Conservation (phyloP, 768 basidiomycete species). For the Psilocybe cubensis region DNA sequence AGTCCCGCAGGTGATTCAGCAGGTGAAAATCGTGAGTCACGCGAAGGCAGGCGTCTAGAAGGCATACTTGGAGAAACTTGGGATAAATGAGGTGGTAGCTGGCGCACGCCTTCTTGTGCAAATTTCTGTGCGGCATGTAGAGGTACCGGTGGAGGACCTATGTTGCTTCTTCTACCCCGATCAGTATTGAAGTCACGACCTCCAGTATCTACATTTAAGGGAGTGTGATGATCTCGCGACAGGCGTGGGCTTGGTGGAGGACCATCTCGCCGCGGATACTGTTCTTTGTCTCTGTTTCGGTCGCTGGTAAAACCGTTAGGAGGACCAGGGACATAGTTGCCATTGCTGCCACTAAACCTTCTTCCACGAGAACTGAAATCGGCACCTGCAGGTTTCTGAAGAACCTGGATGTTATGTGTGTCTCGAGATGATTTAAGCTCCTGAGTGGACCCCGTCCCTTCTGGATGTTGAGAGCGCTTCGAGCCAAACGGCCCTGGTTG, state of each 20-base stretch:
- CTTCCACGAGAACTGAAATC: slow-evolving; percentile 34
- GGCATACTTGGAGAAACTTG: slow-evolving; percentile 33
- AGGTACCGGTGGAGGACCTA: slow-evolving; percentile 58
- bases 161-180: slow-evolving; percentile 45
- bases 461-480: slow-evolving; percentile 50
- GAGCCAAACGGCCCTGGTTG: slow-evolving; percentile 42
- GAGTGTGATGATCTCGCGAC: slow-evolving; percentile 32
- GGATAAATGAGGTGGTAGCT: slow-evolving; percentile 61
- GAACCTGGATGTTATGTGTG: slow-evolving; percentile 51
- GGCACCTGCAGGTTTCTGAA: slow-evolving; percentile 54
- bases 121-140: slow-evolving; percentile 34
- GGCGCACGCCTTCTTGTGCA: slow-evolving; percentile 47
- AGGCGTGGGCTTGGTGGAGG: slow-evolving; percentile 41
- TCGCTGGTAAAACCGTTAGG: slow-evolving; percentile 22
- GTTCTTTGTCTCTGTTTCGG: slow-evolving; percentile 33
- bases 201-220: slow-evolving; percentile 21
- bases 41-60: slow-evolving; percentile 43
- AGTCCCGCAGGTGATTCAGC: slow-evolving; percentile 34
- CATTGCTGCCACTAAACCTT: slow-evolving; percentile 36
- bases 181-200: slow-evolving; percentile 34
- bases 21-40: slow-evolving; percentile 43
- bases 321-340: slow-evolving; percentile 26
- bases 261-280: slow-evolving; percentile 36
- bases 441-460: slow-evolving; percentile 35
- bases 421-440: slow-evolving; percentile 54